A percentile compares a stretch with the other conserved stretches of the same genome.
Conservation (phyloP, 2,329 filamentous ascomycete genomes). For the Arthrobotrys iridis region DNA sequence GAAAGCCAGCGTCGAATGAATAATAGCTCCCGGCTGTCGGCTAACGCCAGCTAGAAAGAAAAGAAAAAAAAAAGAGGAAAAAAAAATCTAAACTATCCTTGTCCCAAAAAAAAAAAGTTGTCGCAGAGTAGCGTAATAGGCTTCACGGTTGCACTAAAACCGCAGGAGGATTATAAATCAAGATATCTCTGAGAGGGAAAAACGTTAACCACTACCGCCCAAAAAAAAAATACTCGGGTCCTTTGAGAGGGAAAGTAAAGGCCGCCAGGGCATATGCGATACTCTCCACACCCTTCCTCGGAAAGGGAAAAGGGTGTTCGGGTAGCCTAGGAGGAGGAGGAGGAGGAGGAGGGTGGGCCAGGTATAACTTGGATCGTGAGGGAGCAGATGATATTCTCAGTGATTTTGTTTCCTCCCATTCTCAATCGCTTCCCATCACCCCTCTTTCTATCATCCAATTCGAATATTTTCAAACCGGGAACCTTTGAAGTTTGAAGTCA, state of each 20-base stretch:
- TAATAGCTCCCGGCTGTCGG: conserved; percentile 33
- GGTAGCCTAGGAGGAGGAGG: conserved; percentile 34
- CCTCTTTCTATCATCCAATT: background rate
- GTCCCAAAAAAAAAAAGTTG: conserved; percentile 20
- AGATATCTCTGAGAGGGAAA: background rate
- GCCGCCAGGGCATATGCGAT: conserved; percentile 20
- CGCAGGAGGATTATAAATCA: conserved; percentile 55
- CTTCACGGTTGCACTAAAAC: conserved; percentile 34
- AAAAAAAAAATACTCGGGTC: conserved; percentile 13
- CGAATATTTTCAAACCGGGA: background rate
- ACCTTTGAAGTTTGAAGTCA: background rate
- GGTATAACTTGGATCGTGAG: conserved; percentile 9
- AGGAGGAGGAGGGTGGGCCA: background rate
- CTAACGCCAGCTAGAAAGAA: background rate
- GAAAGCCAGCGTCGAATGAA: background rate
- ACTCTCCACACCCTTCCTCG: conserved; percentile 29
- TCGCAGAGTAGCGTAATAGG: conserved; percentile 14
- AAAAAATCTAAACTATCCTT: conserved; percentile 25
- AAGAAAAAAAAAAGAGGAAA: conserved; percentile 11
- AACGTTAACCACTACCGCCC: conserved; percentile 9
- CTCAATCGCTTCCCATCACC: background rate
- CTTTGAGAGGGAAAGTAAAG: conserved; percentile 44
- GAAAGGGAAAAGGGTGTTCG: conserved; percentile 37
- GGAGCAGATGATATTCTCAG: background rate
- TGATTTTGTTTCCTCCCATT: conserved; percentile 1